phyloP scores from a whole-genome alignment of 2,329 filamentous ascomycete genomes.

The Paracamarosporium sp. region DNA sequence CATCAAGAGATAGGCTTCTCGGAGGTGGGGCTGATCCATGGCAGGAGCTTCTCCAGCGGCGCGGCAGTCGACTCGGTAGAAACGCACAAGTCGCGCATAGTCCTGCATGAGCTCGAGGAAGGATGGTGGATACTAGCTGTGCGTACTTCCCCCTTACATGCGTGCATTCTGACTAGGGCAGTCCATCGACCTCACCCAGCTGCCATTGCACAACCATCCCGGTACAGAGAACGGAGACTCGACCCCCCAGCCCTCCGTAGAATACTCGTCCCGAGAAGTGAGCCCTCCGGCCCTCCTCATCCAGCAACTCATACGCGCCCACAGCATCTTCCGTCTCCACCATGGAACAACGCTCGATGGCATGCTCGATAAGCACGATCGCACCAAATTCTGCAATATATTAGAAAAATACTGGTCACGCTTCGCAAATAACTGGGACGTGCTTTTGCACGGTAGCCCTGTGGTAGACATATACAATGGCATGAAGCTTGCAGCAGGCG shows the following conservation, averaged over 20 bases:
- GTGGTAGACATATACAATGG: conserved; percentile 79
- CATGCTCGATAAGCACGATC: conserved; percentile 69
- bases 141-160: conserved; percentile 43
- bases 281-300: conserved; percentile 80
- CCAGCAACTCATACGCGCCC: conserved; percentile 81
- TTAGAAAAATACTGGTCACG: conserved; percentile 83
- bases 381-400: conserved; percentile 73
- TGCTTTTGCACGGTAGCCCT: conserved; percentile 89
- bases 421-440: conserved; percentile 76
- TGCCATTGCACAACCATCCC: conserved; percentile 59
- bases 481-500: conserved; percentile 86
- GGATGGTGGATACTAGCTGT: conserved; percentile 97
- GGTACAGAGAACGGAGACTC: conserved; percentile 24
- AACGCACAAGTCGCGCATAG: conserved; percentile 84
- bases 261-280: conserved; percentile 91
- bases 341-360: conserved; percentile 77
- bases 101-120: conserved; percentile 84
- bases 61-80: conserved; percentile 83
- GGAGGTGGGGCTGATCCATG: conserved; percentile 17
- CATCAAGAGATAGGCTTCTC: conserved; percentile 9
- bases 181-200: conserved; percentile 82
- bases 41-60: conserved; percentile 79
- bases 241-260: conserved; percentile 56
- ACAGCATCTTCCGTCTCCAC: conserved; percentile 85
- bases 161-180: conserved; percentile 42